Base-by-base conservation (phyloP, 352 stramenopile species). In the Phytophthora constricta region DNA sequence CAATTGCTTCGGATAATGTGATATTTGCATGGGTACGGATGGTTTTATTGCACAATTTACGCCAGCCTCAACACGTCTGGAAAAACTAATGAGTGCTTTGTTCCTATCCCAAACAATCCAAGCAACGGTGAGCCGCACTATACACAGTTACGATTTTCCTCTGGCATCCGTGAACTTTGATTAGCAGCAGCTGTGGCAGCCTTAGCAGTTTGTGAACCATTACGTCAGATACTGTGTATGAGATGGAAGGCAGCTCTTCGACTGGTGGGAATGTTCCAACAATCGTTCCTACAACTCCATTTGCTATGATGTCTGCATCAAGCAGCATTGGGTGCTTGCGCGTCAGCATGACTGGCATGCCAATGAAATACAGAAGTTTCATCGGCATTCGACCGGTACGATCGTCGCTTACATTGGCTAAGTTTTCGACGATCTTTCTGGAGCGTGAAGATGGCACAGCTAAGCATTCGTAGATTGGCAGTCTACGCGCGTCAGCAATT, bases 101-200 rank as follows among this genome's bases (percentile, higher is more conserved):
- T 37, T 37, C 31, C 31, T 37, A 37, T 37, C 31, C 31, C 31
- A 11, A 13, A 37, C 31, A 37, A 37, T 37, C 31, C 31, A 37
- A 37, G 5, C 31, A 11, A 37, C 11, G 31, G 31, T 11, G 31
- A 37, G 31, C 5, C 31, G 11, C 31, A 37, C n/a, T n/a, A n/a
- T n/a, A n/a, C n/a, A n/a, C n/a, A n/a, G n/a, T n/a, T n/a, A n/a
- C 10, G 0, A 19, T 46, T 46, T 33, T 4, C 31, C 14, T 1
- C 26, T 34, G 25, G 68, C 59, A 28, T 77, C 69, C 4, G 5
- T 28, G 0, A 46, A 55, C 20, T 71, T 75, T 0, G 43, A 37
- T 37, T 37, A 37, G 31, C 31, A 37, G 31, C 11, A 37, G 31
- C 31, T 37, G 31, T 37, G 11, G 31, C 31, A 37, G 31, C 31